phyloP scores from a whole-genome alignment of 345 rosid genomes.

The Reutealis trisperma region DNA sequence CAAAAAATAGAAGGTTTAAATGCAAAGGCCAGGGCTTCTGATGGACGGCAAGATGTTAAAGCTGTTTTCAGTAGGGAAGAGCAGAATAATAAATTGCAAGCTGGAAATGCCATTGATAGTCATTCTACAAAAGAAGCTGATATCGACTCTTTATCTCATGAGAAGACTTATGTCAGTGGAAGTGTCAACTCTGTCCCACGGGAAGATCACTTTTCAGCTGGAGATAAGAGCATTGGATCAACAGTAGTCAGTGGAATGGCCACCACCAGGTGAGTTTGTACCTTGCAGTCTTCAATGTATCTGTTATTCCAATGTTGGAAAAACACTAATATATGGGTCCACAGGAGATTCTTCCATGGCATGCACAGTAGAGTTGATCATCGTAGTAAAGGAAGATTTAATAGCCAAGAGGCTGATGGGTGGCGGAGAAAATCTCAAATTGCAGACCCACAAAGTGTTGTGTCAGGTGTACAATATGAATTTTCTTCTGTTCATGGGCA shows the following conservation, averaged over 20 bases:
- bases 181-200: slow-evolving; percentile 30
- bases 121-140: slow-evolving; percentile 42
- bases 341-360: slow-evolving; percentile 71
- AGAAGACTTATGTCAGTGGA: slow-evolving; percentile 34
- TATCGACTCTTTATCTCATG: slow-evolving; percentile 34
- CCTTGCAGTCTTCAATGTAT: slow-evolving; percentile 19
- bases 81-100: slow-evolving; percentile 45
- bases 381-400: slow-evolving; percentile 56
- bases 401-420: slow-evolving; percentile 55
- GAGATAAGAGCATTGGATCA: slow-evolving; percentile 42
- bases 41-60: slow-evolving; percentile 47
- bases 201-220: slow-evolving; percentile 42
- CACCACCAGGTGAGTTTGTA: slow-evolving; percentile 58
- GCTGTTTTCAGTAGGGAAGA: slow-evolving; percentile 41
- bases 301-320: slow-evolving; percentile 30
- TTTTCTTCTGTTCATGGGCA: slow-evolving; percentile 40
- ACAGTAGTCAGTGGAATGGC: slow-evolving; percentile 38
- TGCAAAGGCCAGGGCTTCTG: slow-evolving; percentile 67
- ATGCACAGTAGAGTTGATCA: slow-evolving; percentile 55
- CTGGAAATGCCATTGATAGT: slow-evolving; percentile 31
- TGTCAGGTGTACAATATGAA: slow-evolving; percentile 40
- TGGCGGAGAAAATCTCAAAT: slow-evolving; percentile 48
- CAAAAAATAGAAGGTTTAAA: slow-evolving; percentile 89
- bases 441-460: slow-evolving; percentile 35
- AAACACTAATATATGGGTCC: slow-evolving; percentile 35